These are phyloP conservation scores for Hirschfeldia incana DNA, from an alignment of 345 rosid species.

Conservation along the genomic window DNA sequence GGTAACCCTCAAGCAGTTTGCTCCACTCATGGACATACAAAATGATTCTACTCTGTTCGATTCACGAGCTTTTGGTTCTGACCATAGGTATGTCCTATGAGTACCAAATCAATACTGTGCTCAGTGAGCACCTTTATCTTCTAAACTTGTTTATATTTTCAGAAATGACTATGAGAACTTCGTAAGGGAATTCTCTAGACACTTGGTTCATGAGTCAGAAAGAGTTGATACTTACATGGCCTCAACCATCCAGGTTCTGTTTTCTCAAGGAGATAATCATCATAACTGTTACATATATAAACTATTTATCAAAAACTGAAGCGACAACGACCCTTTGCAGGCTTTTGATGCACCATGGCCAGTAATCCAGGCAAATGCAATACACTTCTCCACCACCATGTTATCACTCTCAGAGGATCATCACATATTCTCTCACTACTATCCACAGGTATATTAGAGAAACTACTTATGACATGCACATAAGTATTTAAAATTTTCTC, in stretches of 20 bases:
- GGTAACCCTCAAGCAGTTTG: slow-evolving; percentile 70
- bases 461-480: slow-evolving; percentile 7
- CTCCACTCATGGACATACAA: slow-evolving; percentile 66
- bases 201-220: slow-evolving; percentile 57
- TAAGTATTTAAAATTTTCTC: neutral
- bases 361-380: slow-evolving; percentile 88
- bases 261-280: neutral
- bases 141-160: slow-evolving; percentile 31
- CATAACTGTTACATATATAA: neutral
- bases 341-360: slow-evolving; percentile 96
- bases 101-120: slow-evolving; percentile 7
- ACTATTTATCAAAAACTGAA: slow-evolving; percentile 8
- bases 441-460: slow-evolving; percentile 61
- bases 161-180: slow-evolving; percentile 80
- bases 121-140: neutral
- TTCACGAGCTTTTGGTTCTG: slow-evolving; percentile 64
- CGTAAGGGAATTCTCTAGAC: slow-evolving; percentile 73
- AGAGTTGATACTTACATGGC: slow-evolving; percentile 80
- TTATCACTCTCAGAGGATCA: slow-evolving; percentile 85
- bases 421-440: slow-evolving; percentile 61
- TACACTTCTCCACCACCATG: slow-evolving; percentile 78
- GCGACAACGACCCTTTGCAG: slow-evolving; percentile 46
- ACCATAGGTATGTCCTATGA: slow-evolving; percentile 58
- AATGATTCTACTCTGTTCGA: slow-evolving; percentile 53
- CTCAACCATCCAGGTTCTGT: slow-evolving; percentile 75